Percentiles rank a stretch among this genome's conserved stretches.
Evolutionary conservation across 2,329 filamentous ascomycete genomes (phyloP).

Genomic region (Pseudogymnoascus sp.): DNA sequence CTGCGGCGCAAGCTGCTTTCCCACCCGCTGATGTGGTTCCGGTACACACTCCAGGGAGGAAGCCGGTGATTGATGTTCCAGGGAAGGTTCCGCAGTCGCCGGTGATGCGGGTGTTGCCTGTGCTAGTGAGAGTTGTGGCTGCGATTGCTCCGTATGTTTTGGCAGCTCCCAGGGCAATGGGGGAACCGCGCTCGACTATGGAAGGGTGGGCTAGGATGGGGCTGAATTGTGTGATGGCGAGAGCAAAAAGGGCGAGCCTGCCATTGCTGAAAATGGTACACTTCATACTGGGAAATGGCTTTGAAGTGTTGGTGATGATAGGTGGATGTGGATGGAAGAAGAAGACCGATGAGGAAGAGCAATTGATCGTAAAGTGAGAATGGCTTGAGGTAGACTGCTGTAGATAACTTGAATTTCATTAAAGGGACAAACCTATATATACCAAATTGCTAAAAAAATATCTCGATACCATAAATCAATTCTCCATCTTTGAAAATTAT

Average conservation of each 20-base stretch:
- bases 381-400: background rate
- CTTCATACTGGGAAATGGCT: background rate
- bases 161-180: conserved; percentile 11
- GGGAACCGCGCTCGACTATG: conserved; percentile 2
- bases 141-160: conserved; percentile 11
- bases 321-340: background rate
- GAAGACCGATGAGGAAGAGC: background rate
- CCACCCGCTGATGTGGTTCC: conserved; percentile 11
- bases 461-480: background rate
- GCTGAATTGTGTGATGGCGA: conserved; percentile 8
- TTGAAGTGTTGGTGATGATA: background rate
- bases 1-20: conserved; percentile 11
- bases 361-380: background rate
- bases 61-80: conserved; percentile 14
- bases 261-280: background rate
- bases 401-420: background rate
- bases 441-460: background rate
- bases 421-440: background rate
- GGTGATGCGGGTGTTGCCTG: conserved; percentile 11
- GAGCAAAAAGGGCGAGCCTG: conserved; percentile 9
- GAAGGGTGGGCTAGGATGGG: conserved; percentile 3
- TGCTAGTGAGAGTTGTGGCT: conserved; percentile 8
- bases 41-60: conserved; percentile 12
- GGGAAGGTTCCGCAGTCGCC: conserved; percentile 14
- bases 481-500: background rate